A percentile compares a stretch with the other conserved stretches of the same genome.
Conservation (phyloP, 257 asterid species). For the Nicotiana obtusifolia region DNA sequence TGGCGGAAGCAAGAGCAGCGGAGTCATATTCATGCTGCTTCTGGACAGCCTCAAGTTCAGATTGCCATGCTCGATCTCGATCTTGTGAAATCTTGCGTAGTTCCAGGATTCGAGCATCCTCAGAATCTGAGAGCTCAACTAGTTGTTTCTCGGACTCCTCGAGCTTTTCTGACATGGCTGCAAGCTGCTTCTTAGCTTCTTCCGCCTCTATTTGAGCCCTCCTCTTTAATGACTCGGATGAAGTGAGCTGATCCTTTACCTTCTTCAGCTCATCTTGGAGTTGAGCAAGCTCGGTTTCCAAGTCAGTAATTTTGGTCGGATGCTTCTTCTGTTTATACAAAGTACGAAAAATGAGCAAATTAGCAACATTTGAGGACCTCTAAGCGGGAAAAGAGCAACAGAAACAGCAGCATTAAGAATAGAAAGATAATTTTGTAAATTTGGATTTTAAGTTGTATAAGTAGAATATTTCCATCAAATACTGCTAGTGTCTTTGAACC, state of each 20-base stretch:
- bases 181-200: conserved; percentile 56
- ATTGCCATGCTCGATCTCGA: conserved; percentile 75
- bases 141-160: conserved; percentile 66
- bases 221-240: conserved; percentile 61
- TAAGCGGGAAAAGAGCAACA: neutral
- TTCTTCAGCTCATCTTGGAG: conserved; percentile 72
- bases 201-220: conserved; percentile 65
- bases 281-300: conserved; percentile 64
- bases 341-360: conserved; percentile 47
- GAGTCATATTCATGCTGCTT: conserved; percentile 78
- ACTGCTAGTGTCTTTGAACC: neutral
- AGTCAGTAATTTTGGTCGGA: conserved; percentile 34
- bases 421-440: neutral
- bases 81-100: conserved; percentile 77
- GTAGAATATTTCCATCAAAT: neutral
- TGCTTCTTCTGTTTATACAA: conserved; percentile 54
- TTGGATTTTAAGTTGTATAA: neutral
- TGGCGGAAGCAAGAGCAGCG: conserved; percentile 59
- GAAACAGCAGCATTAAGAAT: neutral
- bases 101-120: conserved; percentile 71
- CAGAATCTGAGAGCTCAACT: conserved; percentile 58
- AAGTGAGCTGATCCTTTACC: conserved; percentile 63
- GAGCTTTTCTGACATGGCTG: conserved; percentile 47
- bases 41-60: conserved; percentile 71
- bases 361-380: conserved; percentile 45